Conservation (phyloP, 352 stramenopile genomes). For the Globisporangium polare region DNA sequence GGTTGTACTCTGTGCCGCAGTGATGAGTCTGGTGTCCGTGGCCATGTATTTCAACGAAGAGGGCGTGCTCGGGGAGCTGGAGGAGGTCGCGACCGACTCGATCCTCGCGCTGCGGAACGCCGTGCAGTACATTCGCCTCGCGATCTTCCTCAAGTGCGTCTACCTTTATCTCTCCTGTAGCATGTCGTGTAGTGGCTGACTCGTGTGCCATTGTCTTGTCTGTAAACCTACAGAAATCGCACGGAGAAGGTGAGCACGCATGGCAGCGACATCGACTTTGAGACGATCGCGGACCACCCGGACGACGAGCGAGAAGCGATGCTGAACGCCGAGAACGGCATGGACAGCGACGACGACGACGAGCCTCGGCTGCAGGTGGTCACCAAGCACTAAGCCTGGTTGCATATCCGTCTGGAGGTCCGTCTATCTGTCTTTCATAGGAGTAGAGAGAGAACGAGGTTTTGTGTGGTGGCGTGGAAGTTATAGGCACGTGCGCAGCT, state of each 20-base stretch:
- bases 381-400: conserved; percentile 5
- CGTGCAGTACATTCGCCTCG: conserved; percentile 76
- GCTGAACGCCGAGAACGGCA: conserved; percentile 43
- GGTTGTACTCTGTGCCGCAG: conserved; percentile 18
- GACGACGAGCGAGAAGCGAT: conserved; percentile 48
- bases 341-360: conserved; percentile 29
- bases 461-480: not conserved
- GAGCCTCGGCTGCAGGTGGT: conserved; percentile 11
- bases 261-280: conserved; percentile 66
- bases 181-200: not conserved
- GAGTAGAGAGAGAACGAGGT: conserved; percentile 1
- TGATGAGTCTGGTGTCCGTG: conserved; percentile 76
- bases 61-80: conserved; percentile 72
- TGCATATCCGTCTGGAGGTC: not conserved
- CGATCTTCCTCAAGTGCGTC: conserved; percentile 78
- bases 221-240: conserved; percentile 36
- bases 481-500: not conserved
- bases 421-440: not conserved
- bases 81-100: conserved; percentile 76
- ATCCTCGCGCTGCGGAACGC: conserved; percentile 75
- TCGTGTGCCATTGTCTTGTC: not conserved
- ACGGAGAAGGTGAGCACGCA: conserved; percentile 38
- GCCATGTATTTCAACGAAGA: conserved; percentile 85
- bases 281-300: conserved; percentile 29
- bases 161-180: not conserved